Conservation (phyloP, 1,139 yeast species). For the Sugiyamaella grinbergsii region DNA sequence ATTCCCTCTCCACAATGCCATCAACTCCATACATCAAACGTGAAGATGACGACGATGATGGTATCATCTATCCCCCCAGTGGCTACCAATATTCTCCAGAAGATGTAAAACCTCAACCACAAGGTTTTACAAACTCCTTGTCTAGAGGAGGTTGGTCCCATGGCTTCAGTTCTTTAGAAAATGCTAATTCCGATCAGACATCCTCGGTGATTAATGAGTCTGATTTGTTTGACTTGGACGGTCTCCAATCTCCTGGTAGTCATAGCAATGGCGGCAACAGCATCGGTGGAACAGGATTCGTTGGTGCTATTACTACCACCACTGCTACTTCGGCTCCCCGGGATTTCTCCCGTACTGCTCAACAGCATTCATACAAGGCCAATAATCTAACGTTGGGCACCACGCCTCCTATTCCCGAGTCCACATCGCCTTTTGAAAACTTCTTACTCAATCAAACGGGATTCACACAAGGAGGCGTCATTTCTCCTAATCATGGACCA, state of each 20-base stretch:
- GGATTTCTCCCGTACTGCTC: conserved; percentile 27
- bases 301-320: conserved; percentile 9
- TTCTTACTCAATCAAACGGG: conserved; percentile 31
- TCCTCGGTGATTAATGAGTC: conserved; percentile 39
- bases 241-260: conserved; percentile 27
- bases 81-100: not conserved
- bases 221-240: conserved; percentile 38
- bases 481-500: not conserved
- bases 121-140: conserved; percentile 14
- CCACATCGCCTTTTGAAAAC: conserved; percentile 40
- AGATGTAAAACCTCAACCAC: conserved; percentile 3
- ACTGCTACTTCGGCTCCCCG: conserved; percentile 29
- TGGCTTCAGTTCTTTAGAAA: conserved; percentile 38
- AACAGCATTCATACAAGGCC: conserved; percentile 17
- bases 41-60: conserved; percentile 22
- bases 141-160: conserved; percentile 36
- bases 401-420: conserved; percentile 37
- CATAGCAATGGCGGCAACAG: not conserved
- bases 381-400: conserved; percentile 25
- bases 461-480: conserved; percentile 12
- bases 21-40: conserved; percentile 20
- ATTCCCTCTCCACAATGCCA: not conserved
- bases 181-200: conserved; percentile 22
- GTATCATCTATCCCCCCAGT: conserved; percentile 1
- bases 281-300: conserved; percentile 7